Conservation (phyloP, 306 rosid genomes). For the Rosa chinensis region DNA sequence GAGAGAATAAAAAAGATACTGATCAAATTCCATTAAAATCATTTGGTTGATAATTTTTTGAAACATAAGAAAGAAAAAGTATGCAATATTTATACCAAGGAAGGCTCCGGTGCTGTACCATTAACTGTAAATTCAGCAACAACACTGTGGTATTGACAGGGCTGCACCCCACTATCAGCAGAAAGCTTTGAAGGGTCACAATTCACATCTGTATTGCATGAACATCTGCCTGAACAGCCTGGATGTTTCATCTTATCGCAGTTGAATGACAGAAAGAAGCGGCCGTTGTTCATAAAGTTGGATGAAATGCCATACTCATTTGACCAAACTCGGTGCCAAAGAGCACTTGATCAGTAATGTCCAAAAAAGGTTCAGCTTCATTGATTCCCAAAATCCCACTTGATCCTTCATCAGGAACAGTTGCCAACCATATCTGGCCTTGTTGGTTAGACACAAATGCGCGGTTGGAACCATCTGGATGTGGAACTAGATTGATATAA, state of each 20-base stretch:
- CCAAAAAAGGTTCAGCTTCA: slow-evolving; percentile 40
- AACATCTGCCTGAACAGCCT: slow-evolving; percentile 50
- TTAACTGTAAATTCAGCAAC: slow-evolving; percentile 45
- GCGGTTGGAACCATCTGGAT: slow-evolving; percentile 47
- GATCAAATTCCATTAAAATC: neutral
- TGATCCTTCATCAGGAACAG: slow-evolving; percentile 31
- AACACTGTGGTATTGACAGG: slow-evolving; percentile 42
- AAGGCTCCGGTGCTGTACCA: slow-evolving; percentile 33
- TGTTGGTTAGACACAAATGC: slow-evolving; percentile 31
- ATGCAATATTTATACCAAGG: slow-evolving; percentile 17
- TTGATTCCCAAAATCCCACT: slow-evolving; percentile 22
- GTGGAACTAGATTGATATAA: slow-evolving; percentile 42
- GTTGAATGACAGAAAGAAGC: slow-evolving; percentile 39
- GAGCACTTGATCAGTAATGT: slow-evolving; percentile 27
- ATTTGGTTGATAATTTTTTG: neutral
- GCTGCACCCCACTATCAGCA: slow-evolving; percentile 29
- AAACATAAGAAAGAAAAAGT: neutral
- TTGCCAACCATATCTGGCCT: slow-evolving; percentile 46
- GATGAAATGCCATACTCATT: slow-evolving; percentile 52
- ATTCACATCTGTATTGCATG: slow-evolving; percentile 37
- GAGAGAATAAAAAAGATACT: neutral
- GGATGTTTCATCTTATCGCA: slow-evolving; percentile 37
- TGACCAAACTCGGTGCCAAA: slow-evolving; percentile 33
- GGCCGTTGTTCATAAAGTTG: slow-evolving; percentile 35
- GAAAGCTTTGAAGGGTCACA: slow-evolving; percentile 41